These are phyloP conservation scores for Cryptococcus deneoformans DNA, from an alignment of 1,284 basidiomycete species.

Conservation along the genomic window DNA sequence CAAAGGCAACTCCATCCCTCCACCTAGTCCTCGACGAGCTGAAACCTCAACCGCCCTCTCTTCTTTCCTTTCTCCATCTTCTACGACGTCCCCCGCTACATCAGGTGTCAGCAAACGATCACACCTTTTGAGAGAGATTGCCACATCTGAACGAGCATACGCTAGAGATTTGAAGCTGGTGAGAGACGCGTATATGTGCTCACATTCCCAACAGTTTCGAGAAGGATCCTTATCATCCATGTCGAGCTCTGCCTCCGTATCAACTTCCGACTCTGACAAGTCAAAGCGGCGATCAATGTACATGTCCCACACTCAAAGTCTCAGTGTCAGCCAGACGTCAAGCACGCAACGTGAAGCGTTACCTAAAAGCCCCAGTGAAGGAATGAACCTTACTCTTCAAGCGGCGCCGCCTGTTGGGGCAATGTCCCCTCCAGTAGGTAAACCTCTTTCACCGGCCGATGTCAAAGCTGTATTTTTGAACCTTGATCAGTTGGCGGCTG, in stretches of 20 bases:
- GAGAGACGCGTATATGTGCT: conserved; percentile 69
- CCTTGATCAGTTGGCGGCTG: conserved; percentile 66
- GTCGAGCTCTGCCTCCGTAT: not conserved
- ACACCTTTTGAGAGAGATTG: conserved; percentile 82
- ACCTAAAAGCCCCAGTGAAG: conserved; percentile 16
- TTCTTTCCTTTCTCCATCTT: not conserved
- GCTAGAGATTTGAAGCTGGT: conserved; percentile 83
- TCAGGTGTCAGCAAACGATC: conserved; percentile 62
- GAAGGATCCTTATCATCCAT: not conserved
- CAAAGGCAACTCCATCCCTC: not conserved
- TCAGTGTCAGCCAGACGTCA: not conserved
- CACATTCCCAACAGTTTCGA: not conserved
- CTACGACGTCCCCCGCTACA: conserved; percentile 12
- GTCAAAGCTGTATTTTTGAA: conserved; percentile 74
- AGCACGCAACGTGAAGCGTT: conserved; percentile 2
- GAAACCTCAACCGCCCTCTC: not conserved
- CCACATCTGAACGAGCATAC: conserved; percentile 80
- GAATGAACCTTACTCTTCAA: conserved; percentile 11
- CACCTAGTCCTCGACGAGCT: not conserved
- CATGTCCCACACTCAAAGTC: conserved; percentile 23
- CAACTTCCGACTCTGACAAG: not conserved
- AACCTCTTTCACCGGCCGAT: conserved; percentile 69
- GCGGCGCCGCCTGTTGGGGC: too few species aligned
- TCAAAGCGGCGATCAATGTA: conserved; percentile 24
- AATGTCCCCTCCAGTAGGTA: conserved; percentile 20